Conservation (phyloP, 106 monocot species). For the Phalaenopsis equestris region DNA sequence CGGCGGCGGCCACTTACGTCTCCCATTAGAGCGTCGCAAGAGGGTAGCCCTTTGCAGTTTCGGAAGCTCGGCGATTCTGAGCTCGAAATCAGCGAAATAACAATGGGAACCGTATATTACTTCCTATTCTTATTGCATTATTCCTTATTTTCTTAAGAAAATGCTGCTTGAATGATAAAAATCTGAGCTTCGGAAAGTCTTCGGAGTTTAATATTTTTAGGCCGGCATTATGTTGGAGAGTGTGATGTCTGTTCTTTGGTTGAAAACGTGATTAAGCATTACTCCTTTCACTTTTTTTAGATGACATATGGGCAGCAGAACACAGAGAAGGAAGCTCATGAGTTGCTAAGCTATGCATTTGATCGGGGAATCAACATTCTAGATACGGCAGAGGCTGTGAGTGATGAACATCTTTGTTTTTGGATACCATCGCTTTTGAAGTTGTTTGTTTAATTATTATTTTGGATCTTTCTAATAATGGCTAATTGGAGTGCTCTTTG, state of each 20-base stretch:
- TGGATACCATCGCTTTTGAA: neutral
- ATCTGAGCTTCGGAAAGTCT: too few relatives aligned
- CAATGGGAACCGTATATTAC: constrained; percentile 59
- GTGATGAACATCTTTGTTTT: constrained; percentile 5
- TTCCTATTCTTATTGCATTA: neutral
- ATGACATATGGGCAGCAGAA: constrained; percentile 98
- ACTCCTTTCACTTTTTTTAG: constrained; percentile 21
- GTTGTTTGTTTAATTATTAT: neutral
- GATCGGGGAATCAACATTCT: constrained; percentile 66
- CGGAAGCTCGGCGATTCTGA: constrained; percentile 85
- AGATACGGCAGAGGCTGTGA: constrained; percentile 76
- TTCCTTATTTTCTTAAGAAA: neutral
- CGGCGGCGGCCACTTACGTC: constrained; percentile 3
- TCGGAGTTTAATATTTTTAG: constrained; percentile 2
- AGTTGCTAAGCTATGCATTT: constrained; percentile 66
- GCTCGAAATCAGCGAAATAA: constrained; percentile 74
- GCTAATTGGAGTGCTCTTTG: neutral
- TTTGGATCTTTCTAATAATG: neutral
- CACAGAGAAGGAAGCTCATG: constrained; percentile 87
- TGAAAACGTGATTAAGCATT: neutral
- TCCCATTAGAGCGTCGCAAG: constrained; percentile 27
- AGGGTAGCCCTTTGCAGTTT: constrained; percentile 39
- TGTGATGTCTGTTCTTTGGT: neutral
- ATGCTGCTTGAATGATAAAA: neutral
- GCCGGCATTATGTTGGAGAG: neutral